Evolutionary conservation across 345 rosid species (phyloP).

Genomic region (Carallia brachiata): DNA sequence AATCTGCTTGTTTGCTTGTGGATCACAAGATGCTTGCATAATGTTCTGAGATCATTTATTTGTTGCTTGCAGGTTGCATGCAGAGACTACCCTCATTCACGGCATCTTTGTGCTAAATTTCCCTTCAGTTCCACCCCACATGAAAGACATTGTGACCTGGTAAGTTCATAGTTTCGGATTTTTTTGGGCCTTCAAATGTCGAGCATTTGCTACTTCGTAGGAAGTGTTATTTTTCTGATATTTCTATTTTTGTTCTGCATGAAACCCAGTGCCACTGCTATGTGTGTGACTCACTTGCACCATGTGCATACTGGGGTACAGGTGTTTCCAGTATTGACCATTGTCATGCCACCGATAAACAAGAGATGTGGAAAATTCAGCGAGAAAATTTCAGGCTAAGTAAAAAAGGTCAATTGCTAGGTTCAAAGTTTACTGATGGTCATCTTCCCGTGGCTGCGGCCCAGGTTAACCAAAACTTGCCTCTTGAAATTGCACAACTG

Average conservation of each 20-base stretch:
- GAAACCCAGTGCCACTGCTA: constrained; percentile 80
- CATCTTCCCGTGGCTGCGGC: constrained; percentile 18
- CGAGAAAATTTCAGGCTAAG: constrained; percentile 46
- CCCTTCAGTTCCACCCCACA: constrained; percentile 59
- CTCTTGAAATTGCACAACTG: constrained; percentile 11
- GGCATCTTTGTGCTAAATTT: constrained; percentile 69
- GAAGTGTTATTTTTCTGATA: not conserved
- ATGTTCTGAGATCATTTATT: constrained; percentile 2
- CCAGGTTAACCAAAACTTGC: constrained; percentile 24
- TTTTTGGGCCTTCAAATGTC: not conserved
- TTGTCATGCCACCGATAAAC: constrained; percentile 83
- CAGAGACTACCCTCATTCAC: constrained; percentile 85
- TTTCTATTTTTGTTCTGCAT: constrained; percentile 5
- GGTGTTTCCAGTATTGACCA: constrained; percentile 47
- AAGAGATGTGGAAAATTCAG: constrained; percentile 52
- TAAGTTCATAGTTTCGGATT: constrained; percentile 20
- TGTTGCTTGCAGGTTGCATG: constrained; percentile 69
- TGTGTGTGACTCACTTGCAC: constrained; percentile 81
- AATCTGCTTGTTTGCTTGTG: not conserved
- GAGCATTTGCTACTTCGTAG: not conserved
- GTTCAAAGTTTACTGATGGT: constrained; percentile 21
- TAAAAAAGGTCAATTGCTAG: constrained; percentile 23
- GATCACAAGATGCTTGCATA: not conserved
- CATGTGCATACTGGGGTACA: constrained; percentile 61
- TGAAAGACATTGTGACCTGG: constrained; percentile 60